phyloP scores from a whole-genome alignment of 2,329 filamentous ascomycete genomes.

The Fusarium beomiforme region DNA sequence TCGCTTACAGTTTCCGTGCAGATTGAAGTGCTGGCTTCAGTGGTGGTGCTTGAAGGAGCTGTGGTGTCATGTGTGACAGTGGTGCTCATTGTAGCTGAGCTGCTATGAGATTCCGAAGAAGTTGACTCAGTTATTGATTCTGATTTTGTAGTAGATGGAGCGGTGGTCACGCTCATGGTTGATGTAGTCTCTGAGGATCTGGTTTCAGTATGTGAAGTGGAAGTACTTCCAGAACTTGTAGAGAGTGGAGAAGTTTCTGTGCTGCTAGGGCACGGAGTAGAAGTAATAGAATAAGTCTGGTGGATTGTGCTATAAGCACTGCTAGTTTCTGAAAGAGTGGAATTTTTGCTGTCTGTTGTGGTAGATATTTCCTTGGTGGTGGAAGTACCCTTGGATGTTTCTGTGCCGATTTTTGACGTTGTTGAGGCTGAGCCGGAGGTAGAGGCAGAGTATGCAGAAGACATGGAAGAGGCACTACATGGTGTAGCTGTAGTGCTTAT shows the following conservation, averaged over 20 bases:
- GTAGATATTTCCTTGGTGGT: not conserved
- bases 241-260: not conserved
- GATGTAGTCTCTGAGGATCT: not conserved
- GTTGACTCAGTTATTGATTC: not conserved
- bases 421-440: not conserved
- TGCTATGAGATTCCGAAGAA: not conserved
- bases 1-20: not conserved
- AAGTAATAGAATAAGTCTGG: not conserved
- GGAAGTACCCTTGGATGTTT: not conserved
- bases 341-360: not conserved
- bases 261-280: not conserved
- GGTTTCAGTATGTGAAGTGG: not conserved
- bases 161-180: not conserved
- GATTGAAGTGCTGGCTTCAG: not conserved
- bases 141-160: not conserved
- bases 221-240: not conserved
- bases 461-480: not conserved
- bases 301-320: not conserved
- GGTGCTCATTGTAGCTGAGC: conserved; percentile 7
- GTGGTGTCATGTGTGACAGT: not conserved
- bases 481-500: not conserved
- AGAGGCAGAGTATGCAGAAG: not conserved
- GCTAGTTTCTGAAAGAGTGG: not conserved
- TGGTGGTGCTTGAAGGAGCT: conserved; percentile 1
- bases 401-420: not conserved